Evolutionary conservation across 805 yeast genomes (phyloP), one percentile per base, ranked within the genome.

Genomic region (Schwanniomyces polymorphus): DNA sequence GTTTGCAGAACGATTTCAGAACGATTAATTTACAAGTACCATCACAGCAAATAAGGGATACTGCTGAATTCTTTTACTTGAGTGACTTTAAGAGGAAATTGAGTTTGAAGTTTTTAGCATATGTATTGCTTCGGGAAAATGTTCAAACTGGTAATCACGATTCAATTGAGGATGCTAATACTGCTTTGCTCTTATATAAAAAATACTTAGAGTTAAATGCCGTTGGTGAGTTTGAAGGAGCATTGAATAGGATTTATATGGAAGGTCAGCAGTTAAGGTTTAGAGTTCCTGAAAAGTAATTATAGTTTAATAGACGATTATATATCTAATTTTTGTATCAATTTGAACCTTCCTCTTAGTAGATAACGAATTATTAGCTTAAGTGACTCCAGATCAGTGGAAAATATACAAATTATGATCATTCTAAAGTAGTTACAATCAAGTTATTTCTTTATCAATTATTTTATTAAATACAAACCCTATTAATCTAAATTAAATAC

Each of bases 141-240:
- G 96, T 95, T 27, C 99, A 94, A 64, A 83, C 82, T 2, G 96
- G 94, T 1, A 92, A 92, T 60, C 99, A 94, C 66, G 98, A 95
- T 63, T 92, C 98, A 0, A 91, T 94, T 39, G 99, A 94, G 60
- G 99, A 94, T 70, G 97, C 99, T 0, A 72, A 76, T 47, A 86
- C 95, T 9, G 98, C 99, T 0, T 74, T 94, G 55, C 65, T 80
- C 39, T 69, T 94, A 29, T 95, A 88, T 69, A 80, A 81, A 50
- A 83, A 81, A 58, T 92, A 88, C 59, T 65, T 80, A 58, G 84
- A 85, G 52, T 73, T 92, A 52, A 70, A 72, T 43, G 75, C 72
- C 3, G 63, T 67, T 0, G 92, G 88, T 0, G 74, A 71, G 26
- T 79, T 92, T 48, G 88, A 86, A 38, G 67, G 64, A 4, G 76